A percentile compares a stretch with the other conserved stretches of the same genome.
Conservation (phyloP, 202 grass and related monocot genomes). For the Setaria italica region DNA sequence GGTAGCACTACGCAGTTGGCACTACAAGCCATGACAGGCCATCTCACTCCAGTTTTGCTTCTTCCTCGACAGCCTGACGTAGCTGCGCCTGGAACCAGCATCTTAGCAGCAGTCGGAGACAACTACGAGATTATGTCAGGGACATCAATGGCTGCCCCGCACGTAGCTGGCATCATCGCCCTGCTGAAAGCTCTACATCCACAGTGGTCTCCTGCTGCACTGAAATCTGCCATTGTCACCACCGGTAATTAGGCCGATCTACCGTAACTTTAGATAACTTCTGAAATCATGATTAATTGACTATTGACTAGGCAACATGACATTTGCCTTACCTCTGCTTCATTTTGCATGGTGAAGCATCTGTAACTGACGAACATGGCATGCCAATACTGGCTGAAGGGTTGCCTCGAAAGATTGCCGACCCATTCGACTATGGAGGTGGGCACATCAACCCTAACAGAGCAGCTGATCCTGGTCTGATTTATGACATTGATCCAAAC, state of each 20-base stretch:
- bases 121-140: conserved; percentile 31
- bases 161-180: conserved; percentile 61
- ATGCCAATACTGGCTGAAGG: conserved; percentile 52
- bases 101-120: conserved; percentile 52
- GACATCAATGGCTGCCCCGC: conserved; percentile 71
- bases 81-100: conserved; percentile 75
- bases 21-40: too few relatives aligned
- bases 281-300: too few relatives aligned
- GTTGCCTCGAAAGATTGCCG: conserved; percentile 49
- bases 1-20: background rate
- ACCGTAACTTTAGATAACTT: too few relatives aligned
- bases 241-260: conserved; percentile 45
- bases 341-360: conserved; percentile 46
- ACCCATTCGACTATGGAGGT: conserved; percentile 76
- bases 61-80: conserved; percentile 63
- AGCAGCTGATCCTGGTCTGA: conserved; percentile 58
- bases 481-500: conserved; percentile 57
- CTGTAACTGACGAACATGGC: conserved; percentile 32
- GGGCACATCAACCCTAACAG: conserved; percentile 55
- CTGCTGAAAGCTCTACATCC: conserved; percentile 71
- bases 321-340: background rate
- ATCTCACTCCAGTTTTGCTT: background rate
- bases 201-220: conserved; percentile 72
- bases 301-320: too few relatives aligned
- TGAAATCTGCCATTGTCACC: conserved; percentile 78